Evolutionary conservation across 805 yeast genomes (phyloP).

Genomic region (Candida railenensis): DNA sequence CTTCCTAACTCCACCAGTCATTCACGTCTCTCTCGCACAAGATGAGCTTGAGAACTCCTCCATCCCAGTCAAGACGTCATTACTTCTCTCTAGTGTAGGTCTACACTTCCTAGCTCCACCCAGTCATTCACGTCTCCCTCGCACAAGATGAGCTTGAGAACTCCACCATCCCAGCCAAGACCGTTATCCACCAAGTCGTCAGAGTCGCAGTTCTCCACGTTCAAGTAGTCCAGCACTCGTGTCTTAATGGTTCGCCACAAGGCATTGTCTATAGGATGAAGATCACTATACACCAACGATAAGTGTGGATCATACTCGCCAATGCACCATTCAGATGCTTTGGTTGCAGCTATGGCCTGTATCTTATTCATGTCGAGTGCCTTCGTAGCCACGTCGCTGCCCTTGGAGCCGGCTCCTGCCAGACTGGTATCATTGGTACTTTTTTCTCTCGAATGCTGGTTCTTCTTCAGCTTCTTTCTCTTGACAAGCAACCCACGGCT

Average conservation of each 20-base stretch:
- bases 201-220: constrained; percentile 42
- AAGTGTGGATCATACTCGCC: constrained; percentile 69
- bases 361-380: constrained; percentile 26
- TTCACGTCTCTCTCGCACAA: constrained; percentile 69
- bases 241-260: constrained; percentile 60
- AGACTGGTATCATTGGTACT: not conserved
- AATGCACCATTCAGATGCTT: constrained; percentile 52
- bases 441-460: constrained; percentile 5
- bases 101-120: constrained; percentile 61
- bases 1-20: constrained; percentile 63
- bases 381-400: constrained; percentile 10
- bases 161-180: constrained; percentile 68
- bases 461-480: constrained; percentile 22
- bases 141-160: constrained; percentile 63
- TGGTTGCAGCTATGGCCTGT: constrained; percentile 46
- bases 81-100: not conserved
- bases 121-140: constrained; percentile 72
- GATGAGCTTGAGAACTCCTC: constrained; percentile 66
- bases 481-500: constrained; percentile 27
- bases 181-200: constrained; percentile 28
- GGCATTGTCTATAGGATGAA: constrained; percentile 67
- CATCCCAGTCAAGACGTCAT: too few species aligned
- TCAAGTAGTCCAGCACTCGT: constrained; percentile 64
- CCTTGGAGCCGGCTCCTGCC: constrained; percentile 2
- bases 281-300: constrained; percentile 64